These are phyloP conservation scores for Aspergillus terreus DNA, from an alignment of 2,329 filamentous ascomycete genomes.

Conservation along the genomic window DNA sequence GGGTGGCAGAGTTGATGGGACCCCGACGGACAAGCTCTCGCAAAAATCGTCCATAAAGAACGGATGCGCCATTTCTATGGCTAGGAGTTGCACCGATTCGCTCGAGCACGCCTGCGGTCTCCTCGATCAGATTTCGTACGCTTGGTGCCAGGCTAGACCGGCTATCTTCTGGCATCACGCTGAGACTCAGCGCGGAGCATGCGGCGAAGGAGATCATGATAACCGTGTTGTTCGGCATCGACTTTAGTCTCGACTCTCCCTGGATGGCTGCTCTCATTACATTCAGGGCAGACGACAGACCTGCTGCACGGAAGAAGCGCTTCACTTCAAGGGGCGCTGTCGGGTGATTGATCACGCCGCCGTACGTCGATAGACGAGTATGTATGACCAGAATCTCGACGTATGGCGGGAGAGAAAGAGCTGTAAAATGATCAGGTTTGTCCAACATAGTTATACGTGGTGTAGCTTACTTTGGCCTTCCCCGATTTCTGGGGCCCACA, in stretches of 20 bases:
- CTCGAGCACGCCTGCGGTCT: conserved; percentile 65
- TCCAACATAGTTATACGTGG: neutral
- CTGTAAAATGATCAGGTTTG: conserved; percentile 42
- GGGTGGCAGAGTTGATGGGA: conserved; percentile 18
- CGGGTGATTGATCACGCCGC: conserved; percentile 70
- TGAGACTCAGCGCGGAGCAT: conserved; percentile 64
- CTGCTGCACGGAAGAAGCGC: conserved; percentile 68
- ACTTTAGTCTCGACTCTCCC: conserved; percentile 64
- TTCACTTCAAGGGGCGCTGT: conserved; percentile 68
- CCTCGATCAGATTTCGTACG: conserved; percentile 62
- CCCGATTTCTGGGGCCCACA: conserved; percentile 58
- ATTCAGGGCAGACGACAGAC: conserved; percentile 68
- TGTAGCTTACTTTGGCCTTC: conserved; percentile 46
- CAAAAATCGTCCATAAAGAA: conserved; percentile 56
- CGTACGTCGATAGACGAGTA: conserved; percentile 70
- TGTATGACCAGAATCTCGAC: conserved; percentile 72
- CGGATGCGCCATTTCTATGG: conserved; percentile 65
- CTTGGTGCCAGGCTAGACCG: conserved; percentile 58
- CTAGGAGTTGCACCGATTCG: conserved; percentile 63
- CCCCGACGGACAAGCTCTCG: conserved; percentile 46
- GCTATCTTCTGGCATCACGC: conserved; percentile 55
- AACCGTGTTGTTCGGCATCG: conserved; percentile 74
- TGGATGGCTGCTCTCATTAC: conserved; percentile 71
- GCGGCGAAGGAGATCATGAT: conserved; percentile 77
- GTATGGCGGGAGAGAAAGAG: conserved; percentile 59